These are phyloP conservation scores for Ceratocystis alfenasii DNA, from an alignment of 2,329 filamentous ascomycete species.

Conservation along the genomic window DNA sequence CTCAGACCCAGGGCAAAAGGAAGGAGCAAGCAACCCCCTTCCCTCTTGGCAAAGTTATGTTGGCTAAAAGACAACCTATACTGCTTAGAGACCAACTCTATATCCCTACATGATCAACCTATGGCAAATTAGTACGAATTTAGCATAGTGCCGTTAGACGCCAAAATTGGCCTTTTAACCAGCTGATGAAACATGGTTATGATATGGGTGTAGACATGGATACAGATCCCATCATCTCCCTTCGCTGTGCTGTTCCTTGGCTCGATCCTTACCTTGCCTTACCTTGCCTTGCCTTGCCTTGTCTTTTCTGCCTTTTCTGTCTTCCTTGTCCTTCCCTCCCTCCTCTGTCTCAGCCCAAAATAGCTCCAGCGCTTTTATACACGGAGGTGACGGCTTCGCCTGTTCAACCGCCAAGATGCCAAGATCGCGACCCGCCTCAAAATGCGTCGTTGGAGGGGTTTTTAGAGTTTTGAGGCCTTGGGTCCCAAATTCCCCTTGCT, in stretches of 20 bases:
- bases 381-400: conserved; percentile 4
- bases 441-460: neutral
- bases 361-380: neutral
- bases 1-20: neutral
- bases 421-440: conserved; percentile 1
- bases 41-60: neutral
- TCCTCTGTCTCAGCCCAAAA: neutral
- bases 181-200: too few species aligned
- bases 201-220: too few species aligned
- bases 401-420: conserved; percentile 3
- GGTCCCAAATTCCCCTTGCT: neutral
- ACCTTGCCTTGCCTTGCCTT: too few species aligned
- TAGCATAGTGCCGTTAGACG: too few species aligned
- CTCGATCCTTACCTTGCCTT: too few species aligned
- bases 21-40: neutral
- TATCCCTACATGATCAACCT: neutral
- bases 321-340: neutral
- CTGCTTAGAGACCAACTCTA: neutral
- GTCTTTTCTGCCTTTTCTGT: too few species aligned
- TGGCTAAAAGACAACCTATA: neutral
- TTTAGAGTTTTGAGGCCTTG: neutral
- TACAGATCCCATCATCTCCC: too few species aligned
- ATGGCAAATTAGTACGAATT: too few species aligned
- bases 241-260: too few species aligned
- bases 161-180: too few species aligned